Evolutionary conservation across 2,329 filamentous ascomycete genomes (phyloP), one percentile per base, ranked within the genome.

Genomic region (Verticillium klebahnii): DNA sequence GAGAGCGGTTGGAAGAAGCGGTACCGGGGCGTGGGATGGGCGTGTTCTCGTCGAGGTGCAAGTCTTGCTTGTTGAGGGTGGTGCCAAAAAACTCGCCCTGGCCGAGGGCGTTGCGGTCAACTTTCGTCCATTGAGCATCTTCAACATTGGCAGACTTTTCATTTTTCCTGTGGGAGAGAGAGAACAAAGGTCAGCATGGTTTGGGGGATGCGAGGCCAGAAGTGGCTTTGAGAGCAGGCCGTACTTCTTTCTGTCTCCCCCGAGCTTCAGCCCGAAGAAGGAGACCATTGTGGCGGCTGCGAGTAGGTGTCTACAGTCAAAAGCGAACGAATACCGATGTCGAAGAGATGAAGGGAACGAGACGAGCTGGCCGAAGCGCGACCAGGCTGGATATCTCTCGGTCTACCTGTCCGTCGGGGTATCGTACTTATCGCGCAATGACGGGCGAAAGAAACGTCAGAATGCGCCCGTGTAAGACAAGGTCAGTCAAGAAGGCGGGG

Each of bases 221-320:
- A 23, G 23, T 32, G 45, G 34, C 34, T 14, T 29, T 11, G 34
- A 36, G 17, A 9, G 25, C 12, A 36, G 40, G 63, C 36, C 61
- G 32, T 54, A 80, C 78, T 83, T 85, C 72, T 85, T 86, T 74
- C 80, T 85, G 64, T 83, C 81, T 67, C 78, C 77, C 58, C 82
- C 81, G 63, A 85, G 75, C 70, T 81, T 85, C 69, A 86, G 73
- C 58, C 83, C 83, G 65, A 86, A 85, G 65, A 86, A 84, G 2
- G 84, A 85, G 25, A 86, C 84, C 84, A 86, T 86, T 56, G 17
- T 72, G 32, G 61, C 58, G 61, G 55, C 25, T 12, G 7, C 19
- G 45, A 29, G 17, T 25, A 9, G 17, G 17, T 9, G 45, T 23
- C 19, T 11, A 52, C n/a, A 52, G 45, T 52, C 19, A 19, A 52